phyloP scores from a whole-genome alignment of 106 monocot species.

The Posidonia australis region DNA sequence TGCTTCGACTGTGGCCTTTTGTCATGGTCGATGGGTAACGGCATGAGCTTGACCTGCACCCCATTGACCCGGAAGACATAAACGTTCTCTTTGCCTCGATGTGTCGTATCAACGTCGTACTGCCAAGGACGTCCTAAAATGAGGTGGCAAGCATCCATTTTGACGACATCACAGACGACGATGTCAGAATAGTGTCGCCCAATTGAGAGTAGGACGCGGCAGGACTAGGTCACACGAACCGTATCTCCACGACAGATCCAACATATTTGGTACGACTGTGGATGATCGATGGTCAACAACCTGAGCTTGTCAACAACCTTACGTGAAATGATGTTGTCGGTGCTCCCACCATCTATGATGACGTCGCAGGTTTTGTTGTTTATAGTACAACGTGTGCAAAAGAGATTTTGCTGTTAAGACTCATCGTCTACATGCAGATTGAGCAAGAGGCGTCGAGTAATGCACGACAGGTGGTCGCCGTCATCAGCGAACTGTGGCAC shows the following conservation, averaged over 20 bases:
- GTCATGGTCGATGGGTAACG: too few species aligned
- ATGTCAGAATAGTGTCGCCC: not conserved
- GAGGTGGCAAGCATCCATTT: not conserved
- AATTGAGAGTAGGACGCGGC: not conserved
- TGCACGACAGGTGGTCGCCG: not conserved
- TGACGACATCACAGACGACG: not conserved
- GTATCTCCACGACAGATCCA: not conserved
- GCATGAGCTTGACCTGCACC: too few species aligned
- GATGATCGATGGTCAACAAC: not conserved
- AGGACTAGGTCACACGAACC: not conserved
- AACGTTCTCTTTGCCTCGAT: not conserved
- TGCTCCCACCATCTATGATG: not conserved
- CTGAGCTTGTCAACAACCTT: not conserved
- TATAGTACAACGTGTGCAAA: not conserved
- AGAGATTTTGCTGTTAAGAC: not conserved
- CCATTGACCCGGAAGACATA: not conserved
- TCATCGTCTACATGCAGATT: not conserved
- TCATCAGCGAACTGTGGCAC: not conserved
- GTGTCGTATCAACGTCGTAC: not conserved
- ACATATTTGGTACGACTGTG: not conserved
- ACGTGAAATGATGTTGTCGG: not conserved
- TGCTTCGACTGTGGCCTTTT: too few species aligned
- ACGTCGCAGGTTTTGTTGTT: not conserved
- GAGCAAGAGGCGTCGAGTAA: not conserved
- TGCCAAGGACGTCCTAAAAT: not conserved